Evolutionary conservation across 768 basidiomycete species (phyloP), one percentile per base, ranked within the genome.

Genomic region (Lactifluus piperatus): DNA sequence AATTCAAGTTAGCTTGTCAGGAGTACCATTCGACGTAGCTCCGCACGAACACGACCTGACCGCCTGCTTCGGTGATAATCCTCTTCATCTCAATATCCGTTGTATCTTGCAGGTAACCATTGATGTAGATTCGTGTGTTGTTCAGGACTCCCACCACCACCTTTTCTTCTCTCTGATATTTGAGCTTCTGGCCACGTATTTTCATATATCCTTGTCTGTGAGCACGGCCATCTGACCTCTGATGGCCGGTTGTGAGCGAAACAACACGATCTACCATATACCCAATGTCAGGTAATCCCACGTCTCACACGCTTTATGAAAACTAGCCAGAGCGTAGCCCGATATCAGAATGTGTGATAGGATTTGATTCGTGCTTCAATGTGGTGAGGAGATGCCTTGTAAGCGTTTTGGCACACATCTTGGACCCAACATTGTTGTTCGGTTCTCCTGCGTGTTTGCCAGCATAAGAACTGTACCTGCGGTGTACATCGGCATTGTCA

Each of bases 11-110:
- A 9, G 11, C 3, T 34, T 22, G 24, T n/a, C 29, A 32, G 36
- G 37, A 47, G 46, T 24, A 18, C 14, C 18, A 11, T 39, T 39
- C 5, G 37, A 39, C 5, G 9, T 36, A 56, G 45, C 18, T 55
- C n/a, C 22, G 18, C 47, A 66, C 75, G 39, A 56, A 91, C 91
- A 83, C 59, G 7, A 81, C 72, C 37, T 73, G 73, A 2, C 89
- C 91, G 1, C 91, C 91, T 47, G 82, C 84, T 44, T 78, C 72
- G n/a, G 74, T 68, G 9, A 92, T 75, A 14, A 84, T 72, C 63
- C 80, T 75, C 71, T 83, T 91, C 75, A 93, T 82, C 71, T 92
- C 88, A 51, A 86, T 79, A 67, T 91, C 88, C 1, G 88, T 92
- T 22, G 86, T 88, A 45, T 78, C 77, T 30, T 75, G 76, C 58